Evolutionary conservation across 345 rosid genomes (phyloP), one percentile per base, ranked within the genome.

Genomic region (Eucalyptus cloeziana): DNA sequence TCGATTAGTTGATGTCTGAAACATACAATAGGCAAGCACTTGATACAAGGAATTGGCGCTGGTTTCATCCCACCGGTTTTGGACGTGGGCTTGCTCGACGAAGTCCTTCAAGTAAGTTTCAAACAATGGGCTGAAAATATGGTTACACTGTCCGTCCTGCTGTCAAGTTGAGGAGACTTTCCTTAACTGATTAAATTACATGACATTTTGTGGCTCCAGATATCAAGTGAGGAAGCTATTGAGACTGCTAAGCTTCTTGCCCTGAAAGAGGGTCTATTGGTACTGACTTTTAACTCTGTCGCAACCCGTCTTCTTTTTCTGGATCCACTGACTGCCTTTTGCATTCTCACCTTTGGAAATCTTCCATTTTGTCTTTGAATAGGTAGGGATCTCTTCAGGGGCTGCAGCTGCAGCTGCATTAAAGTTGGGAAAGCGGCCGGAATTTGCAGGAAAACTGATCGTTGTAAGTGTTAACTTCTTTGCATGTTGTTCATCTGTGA

Each of bases 371-470:
- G 44, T 69, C 27, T 21, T 85, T 69, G 4, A 86, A 37, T 89
- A 94, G 96, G 94, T 93, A 7, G 96, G 95, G 87, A 93, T 95
- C 88, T 94, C 97, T 47, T 92, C 96, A 16, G 96, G 96, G 71
- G 96, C 95, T 54, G 95, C 94, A 21, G 89, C 95, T 25, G 94
- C 92, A 2, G 95, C 95, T 40, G 97, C 96, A 44, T 92, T 93
- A 40, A 90, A 86, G 87, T 9, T 93, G 86, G 95, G 93, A 47
- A 93, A 91, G 92, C 93, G 92, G 90, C 95, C 96, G 2, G 95
- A 95, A 89, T 88, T 90, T 76, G 90, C 94, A 2, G 95, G 94
- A 87, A 94, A 95, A 89, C 95, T 94, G 76, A 91, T 95, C 30
- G 95, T 89, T 76, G 95, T 94, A 87, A 92, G 94, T 92, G 37